phyloP scores from a whole-genome alignment of 2,329 filamentous ascomycete genomes.

The Neocatenulostroma microsporum region DNA sequence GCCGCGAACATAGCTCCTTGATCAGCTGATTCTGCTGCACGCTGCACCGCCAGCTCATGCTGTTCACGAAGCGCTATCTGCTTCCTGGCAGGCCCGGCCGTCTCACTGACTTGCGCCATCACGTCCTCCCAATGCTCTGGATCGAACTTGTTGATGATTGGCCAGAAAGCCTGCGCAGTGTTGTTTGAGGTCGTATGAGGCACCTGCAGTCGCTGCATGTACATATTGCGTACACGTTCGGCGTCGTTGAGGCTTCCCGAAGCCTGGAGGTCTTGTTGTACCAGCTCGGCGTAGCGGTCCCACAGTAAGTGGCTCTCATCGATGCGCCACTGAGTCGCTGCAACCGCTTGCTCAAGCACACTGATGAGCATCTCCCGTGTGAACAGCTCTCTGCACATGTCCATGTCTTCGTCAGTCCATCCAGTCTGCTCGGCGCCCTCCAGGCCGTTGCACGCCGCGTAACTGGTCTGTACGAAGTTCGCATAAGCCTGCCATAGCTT shows the following conservation, averaged over 20 bases:
- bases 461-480: constrained; percentile 67
- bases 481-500: constrained; percentile 71
- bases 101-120: constrained; percentile 61
- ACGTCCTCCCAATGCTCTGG: constrained; percentile 61
- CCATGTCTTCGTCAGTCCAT: constrained; percentile 59
- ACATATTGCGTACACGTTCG: constrained; percentile 60
- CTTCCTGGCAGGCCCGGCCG: constrained; percentile 56
- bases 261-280: constrained; percentile 59
- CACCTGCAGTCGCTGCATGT: constrained; percentile 60
- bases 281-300: constrained; percentile 63
- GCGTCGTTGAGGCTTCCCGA: constrained; percentile 50
- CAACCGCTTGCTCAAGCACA: constrained; percentile 64
- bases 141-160: constrained; percentile 61
- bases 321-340: constrained; percentile 64
- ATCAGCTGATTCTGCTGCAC: constrained; percentile 51
- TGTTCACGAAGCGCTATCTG: constrained; percentile 52
- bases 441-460: constrained; percentile 54
- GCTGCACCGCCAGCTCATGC: constrained; percentile 59
- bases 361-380: constrained; percentile 58
- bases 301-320: constrained; percentile 71
- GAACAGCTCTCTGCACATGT: constrained; percentile 64
- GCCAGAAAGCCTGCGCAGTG: constrained; percentile 67
- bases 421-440: constrained; percentile 39
- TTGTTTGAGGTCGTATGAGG: constrained; percentile 69
- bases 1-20: constrained; percentile 48